phyloP scores from a whole-genome alignment of 2,329 filamentous ascomycete genomes.

The Tolypocladium tundrense region DNA sequence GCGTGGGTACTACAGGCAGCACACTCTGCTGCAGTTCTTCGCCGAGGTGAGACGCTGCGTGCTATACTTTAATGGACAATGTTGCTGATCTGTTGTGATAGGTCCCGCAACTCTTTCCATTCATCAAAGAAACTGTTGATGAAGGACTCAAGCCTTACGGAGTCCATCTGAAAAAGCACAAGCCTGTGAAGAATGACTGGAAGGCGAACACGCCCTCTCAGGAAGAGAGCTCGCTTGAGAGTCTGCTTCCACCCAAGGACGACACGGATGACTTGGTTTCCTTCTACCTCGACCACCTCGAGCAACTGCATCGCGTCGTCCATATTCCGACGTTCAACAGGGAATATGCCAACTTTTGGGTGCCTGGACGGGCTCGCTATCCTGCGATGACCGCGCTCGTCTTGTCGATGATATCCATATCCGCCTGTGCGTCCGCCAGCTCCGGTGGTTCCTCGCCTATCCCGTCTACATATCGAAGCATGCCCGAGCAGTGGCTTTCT shows the following conservation, averaged over 20 bases:
- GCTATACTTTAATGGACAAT: not conserved
- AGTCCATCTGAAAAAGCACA: not conserved
- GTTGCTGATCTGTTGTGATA: not conserved
- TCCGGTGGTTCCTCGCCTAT: not conserved
- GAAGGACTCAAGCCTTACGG: not conserved
- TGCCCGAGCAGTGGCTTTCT: not conserved
- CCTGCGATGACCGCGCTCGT: not conserved
- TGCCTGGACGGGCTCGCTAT: not conserved
- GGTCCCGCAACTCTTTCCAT: not conserved
- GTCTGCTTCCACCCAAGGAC: not conserved
- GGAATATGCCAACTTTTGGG: not conserved
- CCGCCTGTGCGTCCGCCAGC: not conserved
- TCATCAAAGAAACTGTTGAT: not conserved
- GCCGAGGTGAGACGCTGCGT: not conserved
- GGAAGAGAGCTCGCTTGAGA: not conserved
- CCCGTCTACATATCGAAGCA: not conserved
- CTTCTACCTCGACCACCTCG: not conserved
- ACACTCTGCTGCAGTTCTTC: not conserved
- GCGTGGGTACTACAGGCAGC: not conserved
- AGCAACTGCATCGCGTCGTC: not conserved
- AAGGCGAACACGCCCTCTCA: not conserved
- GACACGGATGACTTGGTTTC: not conserved
- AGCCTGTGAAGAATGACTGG: not conserved
- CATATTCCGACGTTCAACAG: not conserved
- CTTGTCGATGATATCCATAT: not conserved